Percentiles rank a stretch among this genome's conserved stretches.
Conservation (phyloP, 2,329 filamentous ascomycete species). For the Cordyceps militaris region DNA sequence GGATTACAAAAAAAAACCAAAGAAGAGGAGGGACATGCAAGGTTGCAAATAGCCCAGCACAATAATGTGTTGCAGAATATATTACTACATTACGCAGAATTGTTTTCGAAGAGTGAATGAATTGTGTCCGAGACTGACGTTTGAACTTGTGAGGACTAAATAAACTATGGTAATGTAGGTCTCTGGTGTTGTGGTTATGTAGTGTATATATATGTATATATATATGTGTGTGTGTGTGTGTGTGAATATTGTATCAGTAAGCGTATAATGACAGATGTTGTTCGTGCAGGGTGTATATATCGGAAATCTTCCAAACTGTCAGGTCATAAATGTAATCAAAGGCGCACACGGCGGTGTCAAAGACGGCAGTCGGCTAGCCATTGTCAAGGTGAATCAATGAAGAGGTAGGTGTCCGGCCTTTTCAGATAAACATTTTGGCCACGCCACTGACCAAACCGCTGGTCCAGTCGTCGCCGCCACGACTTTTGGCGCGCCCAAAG, state of each 20-base stretch:
- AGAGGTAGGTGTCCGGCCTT: neutral
- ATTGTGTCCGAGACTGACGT: too few species aligned
- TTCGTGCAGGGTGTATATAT: neutral
- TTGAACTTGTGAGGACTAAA: too few species aligned
- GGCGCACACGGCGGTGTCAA: neutral
- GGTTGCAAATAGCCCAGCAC: conserved; percentile 4
- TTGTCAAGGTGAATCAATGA: neutral
- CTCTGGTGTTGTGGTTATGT: neutral
- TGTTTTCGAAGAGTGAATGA: neutral
- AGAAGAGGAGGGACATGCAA: neutral
- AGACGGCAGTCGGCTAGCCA: neutral
- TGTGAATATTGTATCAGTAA: neutral
- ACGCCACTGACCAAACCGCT: conserved; percentile 28
- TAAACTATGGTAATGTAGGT: neutral
- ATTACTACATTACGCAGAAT: conserved; percentile 2
- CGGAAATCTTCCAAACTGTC: neutral
- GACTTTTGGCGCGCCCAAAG: conserved; percentile 14
- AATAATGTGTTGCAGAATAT: conserved; percentile 1
- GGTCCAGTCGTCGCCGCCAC: conserved; percentile 21
- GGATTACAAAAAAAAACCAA: conserved; percentile 3
- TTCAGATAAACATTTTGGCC: conserved; percentile 37
- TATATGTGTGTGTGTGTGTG: neutral
- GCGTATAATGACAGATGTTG: neutral
- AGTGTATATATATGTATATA: neutral
- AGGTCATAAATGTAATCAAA: neutral